Evolutionary conservation across 2,329 filamentous ascomycete species (phyloP).

Genomic region (Cladosporium sp.): DNA sequence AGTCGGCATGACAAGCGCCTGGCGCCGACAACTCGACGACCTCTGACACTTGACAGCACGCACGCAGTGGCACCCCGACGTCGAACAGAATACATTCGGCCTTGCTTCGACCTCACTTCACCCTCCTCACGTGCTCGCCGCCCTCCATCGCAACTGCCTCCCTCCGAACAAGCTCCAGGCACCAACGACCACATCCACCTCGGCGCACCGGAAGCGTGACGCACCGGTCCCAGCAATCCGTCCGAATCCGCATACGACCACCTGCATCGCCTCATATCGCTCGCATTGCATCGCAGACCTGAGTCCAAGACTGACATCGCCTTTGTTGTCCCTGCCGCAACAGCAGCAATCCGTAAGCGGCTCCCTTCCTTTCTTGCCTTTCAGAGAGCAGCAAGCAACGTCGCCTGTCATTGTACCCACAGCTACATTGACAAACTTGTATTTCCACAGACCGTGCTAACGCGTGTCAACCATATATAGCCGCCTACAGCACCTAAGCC

Average conservation of each 20-base stretch:
- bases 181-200: background rate
- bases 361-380: background rate
- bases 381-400: background rate
- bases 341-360: conserved; percentile 4
- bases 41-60: too few relatives aligned
- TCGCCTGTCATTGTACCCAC: background rate
- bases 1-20: too few relatives aligned
- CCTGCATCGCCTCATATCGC: background rate
- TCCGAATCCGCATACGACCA: background rate
- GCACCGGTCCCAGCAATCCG: background rate
- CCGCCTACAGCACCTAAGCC: background rate
- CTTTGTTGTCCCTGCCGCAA: background rate
- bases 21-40: too few relatives aligned
- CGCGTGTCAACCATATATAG: background rate
- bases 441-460: background rate
- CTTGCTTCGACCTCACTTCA: background rate
- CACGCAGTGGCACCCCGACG: background rate
- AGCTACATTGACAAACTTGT: background rate
- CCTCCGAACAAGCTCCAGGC: background rate
- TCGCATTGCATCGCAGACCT: background rate
- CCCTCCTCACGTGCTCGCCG: background rate
- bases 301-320: background rate
- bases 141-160: background rate
- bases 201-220: conserved; percentile 10
- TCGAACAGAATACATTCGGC: too few relatives aligned